These are phyloP conservation scores for Neostapfia colusana DNA, from an alignment of 176 grass and related monocot genomes.

Conservation along the genomic window DNA sequence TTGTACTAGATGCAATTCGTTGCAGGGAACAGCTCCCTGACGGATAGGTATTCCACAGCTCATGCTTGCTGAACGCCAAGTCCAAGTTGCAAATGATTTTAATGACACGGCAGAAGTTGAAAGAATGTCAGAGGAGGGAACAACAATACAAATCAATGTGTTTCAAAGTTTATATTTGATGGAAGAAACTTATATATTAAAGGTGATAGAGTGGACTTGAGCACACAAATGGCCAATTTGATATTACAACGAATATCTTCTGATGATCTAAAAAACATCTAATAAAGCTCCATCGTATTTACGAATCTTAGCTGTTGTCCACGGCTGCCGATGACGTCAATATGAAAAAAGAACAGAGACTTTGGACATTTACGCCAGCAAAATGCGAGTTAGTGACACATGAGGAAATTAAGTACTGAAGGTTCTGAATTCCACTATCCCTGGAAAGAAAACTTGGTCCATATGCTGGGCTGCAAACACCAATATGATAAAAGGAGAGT, in stretches of 20 bases:
- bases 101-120: background rate
- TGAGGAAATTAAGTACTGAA: background rate
- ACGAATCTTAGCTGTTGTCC: background rate
- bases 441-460: constrained; percentile 8
- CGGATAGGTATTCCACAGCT: constrained; percentile 31
- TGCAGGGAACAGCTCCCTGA: background rate
- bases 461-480: background rate
- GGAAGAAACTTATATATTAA: background rate
- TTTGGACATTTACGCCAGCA: background rate
- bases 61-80: background rate
- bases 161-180: background rate
- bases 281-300: background rate
- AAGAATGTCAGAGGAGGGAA: background rate
- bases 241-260: background rate
- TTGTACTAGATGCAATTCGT: constrained; percentile 41
- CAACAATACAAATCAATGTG: background rate
- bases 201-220: background rate
- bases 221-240: background rate
- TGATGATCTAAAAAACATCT: background rate
- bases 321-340: background rate
- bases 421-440: background rate
- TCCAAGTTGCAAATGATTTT: constrained; percentile 5
- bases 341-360: background rate
- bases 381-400: background rate
- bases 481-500: background rate